Evolutionary conservation across 2,329 filamentous ascomycete species (phyloP).

Genomic region (Chaetoscypha palmicola): DNA sequence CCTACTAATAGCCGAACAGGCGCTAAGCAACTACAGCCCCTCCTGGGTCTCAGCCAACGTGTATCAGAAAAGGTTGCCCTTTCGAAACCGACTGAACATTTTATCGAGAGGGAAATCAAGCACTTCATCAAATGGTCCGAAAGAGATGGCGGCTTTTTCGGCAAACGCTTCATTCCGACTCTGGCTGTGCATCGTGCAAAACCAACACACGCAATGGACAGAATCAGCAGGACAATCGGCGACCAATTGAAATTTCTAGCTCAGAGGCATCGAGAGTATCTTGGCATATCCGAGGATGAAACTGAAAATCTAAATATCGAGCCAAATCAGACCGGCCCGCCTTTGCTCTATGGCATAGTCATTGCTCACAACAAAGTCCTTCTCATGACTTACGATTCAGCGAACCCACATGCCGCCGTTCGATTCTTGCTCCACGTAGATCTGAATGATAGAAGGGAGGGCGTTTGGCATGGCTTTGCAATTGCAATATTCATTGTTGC

Average conservation of each 20-base stretch:
- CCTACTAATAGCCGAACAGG: slow-evolving; percentile 18
- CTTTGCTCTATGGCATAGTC: slow-evolving; percentile 32
- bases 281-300: slow-evolving; percentile 17
- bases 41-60: slow-evolving; percentile 25
- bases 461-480: slow-evolving; percentile 32
- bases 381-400: slow-evolving; percentile 29
- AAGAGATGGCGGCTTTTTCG: slow-evolving; percentile 28
- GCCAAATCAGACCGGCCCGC: slow-evolving; percentile 22
- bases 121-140: slow-evolving; percentile 31
- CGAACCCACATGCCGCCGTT: slow-evolving; percentile 20
- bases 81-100: slow-evolving; percentile 14
- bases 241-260: slow-evolving; percentile 27
- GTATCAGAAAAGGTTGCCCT: slow-evolving; percentile 19
- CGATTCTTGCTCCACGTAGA: slow-evolving; percentile 27
- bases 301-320: slow-evolving; percentile 14
- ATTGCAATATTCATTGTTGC: slow-evolving; percentile 28
- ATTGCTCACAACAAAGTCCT: slow-evolving; percentile 24
- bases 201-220: slow-evolving; percentile 15
- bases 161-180: slow-evolving; percentile 28
- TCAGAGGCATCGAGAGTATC: slow-evolving; percentile 21
- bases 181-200: slow-evolving; percentile 18
- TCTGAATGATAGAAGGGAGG: slow-evolving; percentile 24
- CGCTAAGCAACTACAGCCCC: slow-evolving; percentile 24
- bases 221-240: slow-evolving; percentile 19
- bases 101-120: slow-evolving; percentile 26